Conservation (phyloP, 1,284 basidiomycete genomes). For the Tilletia horrida region DNA sequence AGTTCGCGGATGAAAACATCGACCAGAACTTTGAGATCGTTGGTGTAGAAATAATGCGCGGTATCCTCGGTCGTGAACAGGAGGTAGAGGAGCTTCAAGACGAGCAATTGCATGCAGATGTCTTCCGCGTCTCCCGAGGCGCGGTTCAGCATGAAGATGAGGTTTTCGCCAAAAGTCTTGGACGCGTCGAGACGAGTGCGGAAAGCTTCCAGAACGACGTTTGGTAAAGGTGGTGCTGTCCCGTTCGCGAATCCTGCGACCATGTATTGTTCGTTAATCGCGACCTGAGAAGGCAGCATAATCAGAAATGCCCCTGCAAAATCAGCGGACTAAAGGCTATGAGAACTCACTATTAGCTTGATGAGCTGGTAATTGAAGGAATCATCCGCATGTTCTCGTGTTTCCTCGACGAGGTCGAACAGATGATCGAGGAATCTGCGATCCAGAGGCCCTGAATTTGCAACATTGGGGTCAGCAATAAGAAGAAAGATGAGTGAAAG, state of each 20-base stretch:
- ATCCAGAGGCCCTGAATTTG: conserved; percentile 57
- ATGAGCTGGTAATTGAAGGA: conserved; percentile 89
- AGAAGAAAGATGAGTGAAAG: background rate
- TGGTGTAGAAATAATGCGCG: conserved; percentile 95
- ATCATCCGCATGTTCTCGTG: conserved; percentile 81
- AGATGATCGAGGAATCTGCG: conserved; percentile 82
- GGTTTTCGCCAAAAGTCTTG: conserved; percentile 94
- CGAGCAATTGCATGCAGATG: conserved; percentile 86
- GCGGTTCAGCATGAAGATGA: conserved; percentile 98
- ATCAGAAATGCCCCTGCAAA: background rate
- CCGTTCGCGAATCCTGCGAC: conserved; percentile 60
- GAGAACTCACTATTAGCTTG: conserved; percentile 71
- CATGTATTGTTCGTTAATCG: conserved; percentile 98
- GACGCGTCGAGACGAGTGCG: conserved; percentile 76
- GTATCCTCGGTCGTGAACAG: conserved; percentile 91
- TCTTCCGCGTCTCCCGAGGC: conserved; percentile 69
- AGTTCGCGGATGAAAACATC: conserved; percentile 94
- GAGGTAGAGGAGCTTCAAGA: conserved; percentile 90
- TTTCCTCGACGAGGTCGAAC: conserved; percentile 90
- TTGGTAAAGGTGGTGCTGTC: conserved; percentile 53
- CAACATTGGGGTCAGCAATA: background rate
- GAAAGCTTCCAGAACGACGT: conserved; percentile 77
- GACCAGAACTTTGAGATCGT: conserved; percentile 89
- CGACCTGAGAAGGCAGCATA: conserved; percentile 46
- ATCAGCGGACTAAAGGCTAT: too few relatives aligned